These are phyloP conservation scores for Leishmania braziliensis DNA, from an alignment of 208 protist species.

Conservation along the genomic window DNA sequence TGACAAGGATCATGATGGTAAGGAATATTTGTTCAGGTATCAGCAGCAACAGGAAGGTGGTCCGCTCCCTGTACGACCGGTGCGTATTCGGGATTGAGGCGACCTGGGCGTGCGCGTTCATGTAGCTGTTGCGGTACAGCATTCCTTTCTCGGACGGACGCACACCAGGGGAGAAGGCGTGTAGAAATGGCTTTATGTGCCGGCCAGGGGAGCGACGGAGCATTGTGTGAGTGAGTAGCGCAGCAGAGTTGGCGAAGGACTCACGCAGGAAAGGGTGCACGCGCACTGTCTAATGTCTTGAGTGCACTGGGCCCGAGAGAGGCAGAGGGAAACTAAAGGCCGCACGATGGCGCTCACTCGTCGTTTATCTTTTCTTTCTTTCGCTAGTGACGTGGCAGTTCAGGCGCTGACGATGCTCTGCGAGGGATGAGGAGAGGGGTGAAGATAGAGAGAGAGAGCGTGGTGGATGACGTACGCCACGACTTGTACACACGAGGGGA, in stretches of 20 bases:
- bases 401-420: not conserved
- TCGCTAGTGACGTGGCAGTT: not conserved
- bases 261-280: not conserved
- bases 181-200: conserved; percentile 79
- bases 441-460: not conserved
- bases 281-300: not conserved
- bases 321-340: not conserved
- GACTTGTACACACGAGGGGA: not conserved
- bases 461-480: not conserved
- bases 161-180: conserved; percentile 81
- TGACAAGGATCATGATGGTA: conserved; percentile 2
- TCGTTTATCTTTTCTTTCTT: not conserved
- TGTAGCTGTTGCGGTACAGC: conserved; percentile 89
- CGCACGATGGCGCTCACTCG: not conserved
- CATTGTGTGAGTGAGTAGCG: conserved; percentile 34
- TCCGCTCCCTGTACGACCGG: conserved; percentile 53
- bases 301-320: not conserved
- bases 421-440: not conserved
- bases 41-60: conserved; percentile 60
- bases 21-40: conserved; percentile 80
- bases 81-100: conserved; percentile 69
- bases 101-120: conserved; percentile 79
- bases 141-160: conserved; percentile 83
- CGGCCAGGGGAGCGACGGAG: conserved; percentile 43
- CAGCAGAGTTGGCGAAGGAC: not conserved